These are phyloP conservation scores for Nothophaeocryptopus gaeumannii DNA, from an alignment of 2,329 filamentous ascomycete species.

Conservation along the genomic window DNA sequence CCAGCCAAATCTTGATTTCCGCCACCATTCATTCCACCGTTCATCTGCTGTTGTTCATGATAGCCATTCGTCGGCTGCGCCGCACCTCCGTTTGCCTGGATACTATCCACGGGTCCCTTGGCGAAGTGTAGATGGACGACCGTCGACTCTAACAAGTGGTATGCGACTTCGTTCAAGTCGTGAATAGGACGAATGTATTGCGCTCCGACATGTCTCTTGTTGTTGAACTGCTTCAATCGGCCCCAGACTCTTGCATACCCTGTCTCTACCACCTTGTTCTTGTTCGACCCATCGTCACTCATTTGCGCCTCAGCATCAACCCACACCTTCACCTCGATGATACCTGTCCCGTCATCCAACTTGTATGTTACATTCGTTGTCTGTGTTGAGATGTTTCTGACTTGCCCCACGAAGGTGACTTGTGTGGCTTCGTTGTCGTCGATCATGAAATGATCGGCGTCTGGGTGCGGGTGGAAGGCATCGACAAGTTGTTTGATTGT, in stretches of 20 bases:
- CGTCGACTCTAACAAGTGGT: slow-evolving; percentile 86
- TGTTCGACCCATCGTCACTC: slow-evolving; percentile 40
- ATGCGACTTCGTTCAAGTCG: slow-evolving; percentile 90
- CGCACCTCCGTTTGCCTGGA: slow-evolving; percentile 38
- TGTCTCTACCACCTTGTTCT: slow-evolving; percentile 63
- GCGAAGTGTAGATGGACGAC: slow-evolving; percentile 83
- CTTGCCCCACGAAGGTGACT: slow-evolving; percentile 83
- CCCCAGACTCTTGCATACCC: slow-evolving; percentile 85
- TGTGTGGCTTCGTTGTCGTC: slow-evolving; percentile 70
- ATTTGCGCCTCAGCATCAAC: slow-evolving; percentile 58
- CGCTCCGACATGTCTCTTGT: slow-evolving; percentile 76
- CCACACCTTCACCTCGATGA: slow-evolving; percentile 89
- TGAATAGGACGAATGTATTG: slow-evolving; percentile 75
- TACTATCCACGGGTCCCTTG: slow-evolving; percentile 58
- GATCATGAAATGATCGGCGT: slow-evolving; percentile 72
- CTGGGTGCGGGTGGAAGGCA: slow-evolving; percentile 70
- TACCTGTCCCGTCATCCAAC: slow-evolving; percentile 83
- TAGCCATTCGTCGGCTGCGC: slow-evolving; percentile 29
- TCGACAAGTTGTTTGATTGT: slow-evolving; percentile 94
- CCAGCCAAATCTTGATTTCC: slow-evolving; percentile 37
- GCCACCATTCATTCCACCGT: slow-evolving; percentile 34
- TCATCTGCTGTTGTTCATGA: slow-evolving; percentile 33
- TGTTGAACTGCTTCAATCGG: slow-evolving; percentile 76
- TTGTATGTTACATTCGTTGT: slow-evolving; percentile 89
- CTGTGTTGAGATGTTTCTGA: slow-evolving; percentile 81